phyloP scores from a whole-genome alignment of 2,329 filamentous ascomycete species.

The Penicillium polonicum region DNA sequence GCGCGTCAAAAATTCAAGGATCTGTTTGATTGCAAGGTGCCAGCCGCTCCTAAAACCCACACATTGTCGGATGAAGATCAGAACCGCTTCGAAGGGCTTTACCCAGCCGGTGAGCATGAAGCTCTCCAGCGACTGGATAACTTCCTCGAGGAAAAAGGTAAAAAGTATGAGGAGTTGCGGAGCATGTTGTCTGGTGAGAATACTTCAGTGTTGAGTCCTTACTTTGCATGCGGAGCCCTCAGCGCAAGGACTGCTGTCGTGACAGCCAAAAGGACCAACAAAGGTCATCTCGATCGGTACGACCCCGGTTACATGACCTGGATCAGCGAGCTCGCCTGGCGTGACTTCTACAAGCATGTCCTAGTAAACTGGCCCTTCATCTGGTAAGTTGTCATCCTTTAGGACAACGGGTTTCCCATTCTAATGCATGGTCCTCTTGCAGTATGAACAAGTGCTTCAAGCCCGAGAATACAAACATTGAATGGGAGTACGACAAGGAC shows the following conservation, averaged over 20 bases:
- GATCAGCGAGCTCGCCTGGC: slow-evolving; percentile 83
- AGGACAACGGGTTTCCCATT: not conserved
- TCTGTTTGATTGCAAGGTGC: slow-evolving; percentile 63
- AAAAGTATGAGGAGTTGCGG: slow-evolving; percentile 61
- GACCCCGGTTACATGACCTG: slow-evolving; percentile 66
- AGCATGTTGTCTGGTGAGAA: slow-evolving; percentile 63
- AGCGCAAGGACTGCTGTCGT: slow-evolving; percentile 66
- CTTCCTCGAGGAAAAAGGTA: slow-evolving; percentile 66
- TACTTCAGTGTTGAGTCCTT: slow-evolving; percentile 71
- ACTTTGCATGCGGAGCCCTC: slow-evolving; percentile 68
- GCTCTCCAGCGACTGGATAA: slow-evolving; percentile 62
- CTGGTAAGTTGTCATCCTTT: slow-evolving; percentile 30
- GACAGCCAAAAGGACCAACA: slow-evolving; percentile 62
- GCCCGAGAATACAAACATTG: slow-evolving; percentile 76
- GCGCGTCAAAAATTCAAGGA: slow-evolving; percentile 51
- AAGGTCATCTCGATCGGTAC: slow-evolving; percentile 62
- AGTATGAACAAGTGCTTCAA: slow-evolving; percentile 78
- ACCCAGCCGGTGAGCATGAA: slow-evolving; percentile 75
- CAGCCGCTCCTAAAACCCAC: slow-evolving; percentile 64
- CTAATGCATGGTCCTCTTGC: not conserved
- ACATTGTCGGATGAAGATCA: slow-evolving; percentile 58
- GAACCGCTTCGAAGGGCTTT: slow-evolving; percentile 58
- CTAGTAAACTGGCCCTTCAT: slow-evolving; percentile 78
- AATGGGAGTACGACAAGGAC: slow-evolving; percentile 72
- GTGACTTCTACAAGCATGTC: slow-evolving; percentile 86